phyloP scores from a whole-genome alignment of 2,329 filamentous ascomycete species.

The Fusarium dlaminii region DNA sequence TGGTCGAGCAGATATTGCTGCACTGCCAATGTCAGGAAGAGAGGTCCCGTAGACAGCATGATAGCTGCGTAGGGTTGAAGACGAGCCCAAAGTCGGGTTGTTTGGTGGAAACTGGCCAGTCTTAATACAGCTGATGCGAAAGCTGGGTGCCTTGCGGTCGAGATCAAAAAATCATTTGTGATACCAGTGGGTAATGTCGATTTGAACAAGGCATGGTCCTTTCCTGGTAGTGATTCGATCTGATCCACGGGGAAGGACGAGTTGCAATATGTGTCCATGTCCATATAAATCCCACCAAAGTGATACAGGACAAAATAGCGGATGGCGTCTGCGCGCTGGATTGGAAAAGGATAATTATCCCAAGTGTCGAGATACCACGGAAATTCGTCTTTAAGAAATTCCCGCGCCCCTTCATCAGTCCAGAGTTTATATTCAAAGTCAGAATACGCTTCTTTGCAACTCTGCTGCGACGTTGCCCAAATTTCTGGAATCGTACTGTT shows the following conservation, averaged over 20 bases:
- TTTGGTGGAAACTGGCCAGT: neutral
- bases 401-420: neutral
- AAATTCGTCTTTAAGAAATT: neutral
- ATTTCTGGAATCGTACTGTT: neutral
- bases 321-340: neutral
- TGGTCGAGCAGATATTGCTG: neutral
- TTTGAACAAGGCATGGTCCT: neutral
- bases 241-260: neutral
- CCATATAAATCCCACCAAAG: neutral
- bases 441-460: neutral
- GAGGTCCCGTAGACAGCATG: neutral
- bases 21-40: neutral
- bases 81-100: neutral
- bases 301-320: neutral
- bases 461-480: neutral
- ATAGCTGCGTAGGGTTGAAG: neutral
- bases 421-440: neutral
- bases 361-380: neutral
- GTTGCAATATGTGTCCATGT: neutral
- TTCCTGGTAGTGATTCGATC: neutral
- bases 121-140: neutral
- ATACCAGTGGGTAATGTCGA: neutral
- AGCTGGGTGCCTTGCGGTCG: neutral
- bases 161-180: neutral
- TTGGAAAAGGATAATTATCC: neutral